Conservation (phyloP, 1,139 yeast genomes). For the Hyphopichia fennica region DNA sequence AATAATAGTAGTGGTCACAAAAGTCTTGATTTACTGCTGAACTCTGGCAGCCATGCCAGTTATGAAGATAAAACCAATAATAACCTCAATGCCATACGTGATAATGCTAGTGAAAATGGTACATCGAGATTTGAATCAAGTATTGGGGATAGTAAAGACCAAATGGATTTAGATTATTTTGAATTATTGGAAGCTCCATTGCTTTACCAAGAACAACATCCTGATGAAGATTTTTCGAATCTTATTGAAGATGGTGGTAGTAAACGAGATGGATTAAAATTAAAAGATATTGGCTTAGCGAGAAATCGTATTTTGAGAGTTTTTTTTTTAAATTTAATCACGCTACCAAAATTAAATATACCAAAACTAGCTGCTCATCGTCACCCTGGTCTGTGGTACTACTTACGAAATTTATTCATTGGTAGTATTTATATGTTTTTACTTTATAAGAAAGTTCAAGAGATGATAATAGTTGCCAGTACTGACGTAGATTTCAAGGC, state of each 20-base stretch:
- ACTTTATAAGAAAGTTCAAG: constrained; percentile 33
- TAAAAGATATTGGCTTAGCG: constrained; percentile 18
- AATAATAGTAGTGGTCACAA: too few relatives aligned
- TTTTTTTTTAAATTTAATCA: constrained; percentile 26
- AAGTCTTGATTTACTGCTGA: not conserved
- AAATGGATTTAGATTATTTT: constrained; percentile 23
- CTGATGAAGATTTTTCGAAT: constrained; percentile 35
- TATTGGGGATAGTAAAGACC: not conserved
- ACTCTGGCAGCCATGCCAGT: not conserved
- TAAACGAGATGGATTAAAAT: constrained; percentile 15
- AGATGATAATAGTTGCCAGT: constrained; percentile 14
- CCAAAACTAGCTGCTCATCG: constrained; percentile 41
- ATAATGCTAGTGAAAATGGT: not conserved
- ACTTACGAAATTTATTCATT: constrained; percentile 39
- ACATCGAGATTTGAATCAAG: not conserved
- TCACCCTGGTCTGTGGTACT: constrained; percentile 47
- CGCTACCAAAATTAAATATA: constrained; percentile 34
- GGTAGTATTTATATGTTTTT: constrained; percentile 40
- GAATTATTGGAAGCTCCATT: constrained; percentile 31
- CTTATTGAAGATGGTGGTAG: constrained; percentile 20
- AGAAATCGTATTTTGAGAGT: constrained; percentile 22
- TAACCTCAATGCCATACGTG: not conserved
- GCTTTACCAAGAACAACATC: constrained; percentile 26
- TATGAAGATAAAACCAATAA: not conserved
- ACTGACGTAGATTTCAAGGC: constrained; percentile 9